Evolutionary conservation across 495 filamentous ascomycete species (phyloP), one percentile per base, ranked within the genome.

Genomic region (Hyaloscypha finlandica): DNA sequence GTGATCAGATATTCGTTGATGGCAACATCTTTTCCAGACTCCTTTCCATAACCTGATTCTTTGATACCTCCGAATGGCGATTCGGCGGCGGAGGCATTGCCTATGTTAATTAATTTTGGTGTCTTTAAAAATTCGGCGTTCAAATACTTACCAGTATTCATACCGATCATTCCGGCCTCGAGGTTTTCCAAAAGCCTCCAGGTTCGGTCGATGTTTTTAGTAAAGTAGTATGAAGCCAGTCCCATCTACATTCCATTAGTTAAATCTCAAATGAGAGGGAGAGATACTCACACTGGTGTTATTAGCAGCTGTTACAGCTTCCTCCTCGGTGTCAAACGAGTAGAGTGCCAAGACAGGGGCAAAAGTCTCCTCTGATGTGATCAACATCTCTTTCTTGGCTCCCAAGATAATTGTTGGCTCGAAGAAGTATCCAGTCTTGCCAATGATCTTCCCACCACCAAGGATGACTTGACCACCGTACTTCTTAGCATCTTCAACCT

Each of bases 41-140:
- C 90, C 77, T 92, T 92, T 11, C 90, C 90, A 70, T 91, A 91
- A 0, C 90, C 90, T 8, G 84, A 88, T 72, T 91, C 88, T 78
- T 92, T 92, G 67, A 91, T 89, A 0, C 85, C 90, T 20, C 90
- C 90, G 72, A 92, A 92, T 0, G 90, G 90, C 11, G 86, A 82
- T 71, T 92, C 89, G 2, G 89, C 87, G 0, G 89, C 85, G 0
- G 88, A 90, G 48, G 83, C 79, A 66, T 88, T 87, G 4, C 71
- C 68, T 67, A 29, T 8, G 59, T 29, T 2, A 12, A 51, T 64
- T 14, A 51, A 5, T 54, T 16, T 8, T 48, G 19, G 31, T 53
- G 20, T 6, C 42, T 48, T 55, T 32, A 37, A 6, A 22, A 29
- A 22, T 45, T 45, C 22, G 9, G 63, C 29, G 61, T 20, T 16